Conservation (phyloP, 352 stramenopile genomes). For the Pythium volutum region DNA sequence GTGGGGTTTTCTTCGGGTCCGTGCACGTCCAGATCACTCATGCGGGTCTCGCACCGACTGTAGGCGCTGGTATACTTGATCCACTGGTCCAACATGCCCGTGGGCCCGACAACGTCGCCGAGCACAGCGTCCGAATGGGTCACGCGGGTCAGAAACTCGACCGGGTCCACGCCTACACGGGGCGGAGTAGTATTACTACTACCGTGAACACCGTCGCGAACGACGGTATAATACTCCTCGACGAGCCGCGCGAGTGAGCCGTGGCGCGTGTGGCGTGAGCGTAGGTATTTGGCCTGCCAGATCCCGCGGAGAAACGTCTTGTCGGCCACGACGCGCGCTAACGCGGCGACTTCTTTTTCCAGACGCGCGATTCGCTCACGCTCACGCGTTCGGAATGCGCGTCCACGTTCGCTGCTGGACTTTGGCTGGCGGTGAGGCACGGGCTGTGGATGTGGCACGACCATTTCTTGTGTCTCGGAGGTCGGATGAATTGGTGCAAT, state of each 20-base stretch:
- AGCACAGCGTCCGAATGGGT: not conserved
- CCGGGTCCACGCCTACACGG: not conserved
- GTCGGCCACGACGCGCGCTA: conserved; percentile 2
- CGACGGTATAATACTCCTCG: conserved; percentile 6
- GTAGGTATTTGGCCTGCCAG: conserved; percentile 17
- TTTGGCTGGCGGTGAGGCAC: not conserved
- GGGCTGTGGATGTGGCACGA: too few relatives aligned
- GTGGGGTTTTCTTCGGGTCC: conserved; percentile 5
- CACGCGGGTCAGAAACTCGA: conserved; percentile 3
- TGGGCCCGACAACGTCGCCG: conserved; percentile 5
- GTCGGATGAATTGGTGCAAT: too few relatives aligned
- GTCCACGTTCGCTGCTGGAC: conserved; percentile 19
- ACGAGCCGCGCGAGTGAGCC: conserved; percentile 7
- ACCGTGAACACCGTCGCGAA: not conserved
- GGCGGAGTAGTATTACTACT: not conserved
- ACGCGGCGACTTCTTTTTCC: not conserved
- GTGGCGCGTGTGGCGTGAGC: conserved; percentile 3
- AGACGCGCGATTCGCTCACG: not conserved
- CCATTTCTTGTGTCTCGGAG: too few relatives aligned
- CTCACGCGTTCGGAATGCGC: conserved; percentile 20
- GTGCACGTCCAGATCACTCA: not conserved
- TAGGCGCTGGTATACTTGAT: conserved; percentile 1
- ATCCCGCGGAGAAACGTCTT: conserved; percentile 10
- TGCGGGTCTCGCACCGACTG: not conserved
- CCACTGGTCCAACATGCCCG: conserved; percentile 10